Conservation (phyloP, 2,329 filamentous ascomycete genomes). For the Eutypella sp. region DNA sequence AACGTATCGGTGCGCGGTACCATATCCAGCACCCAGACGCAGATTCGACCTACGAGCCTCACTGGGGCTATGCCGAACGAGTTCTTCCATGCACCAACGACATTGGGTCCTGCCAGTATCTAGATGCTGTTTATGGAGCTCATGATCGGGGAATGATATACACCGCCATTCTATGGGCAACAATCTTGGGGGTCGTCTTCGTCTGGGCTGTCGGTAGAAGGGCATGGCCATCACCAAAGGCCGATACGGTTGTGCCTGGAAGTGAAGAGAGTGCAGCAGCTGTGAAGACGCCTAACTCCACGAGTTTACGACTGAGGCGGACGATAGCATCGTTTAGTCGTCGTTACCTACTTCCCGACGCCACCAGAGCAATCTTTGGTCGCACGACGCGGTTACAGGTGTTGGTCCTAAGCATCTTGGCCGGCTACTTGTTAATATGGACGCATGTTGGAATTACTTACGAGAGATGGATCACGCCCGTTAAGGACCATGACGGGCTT, state of each 20-base stretch:
- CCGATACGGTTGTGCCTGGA: conserved; percentile 15
- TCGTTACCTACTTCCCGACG: conserved; percentile 57
- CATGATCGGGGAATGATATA: conserved; percentile 49
- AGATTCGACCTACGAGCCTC: conserved; percentile 33
- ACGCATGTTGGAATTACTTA: conserved; percentile 66
- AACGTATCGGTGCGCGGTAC: conserved; percentile 22
- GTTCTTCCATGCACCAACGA: conserved; percentile 54
- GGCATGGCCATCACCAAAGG: conserved; percentile 17
- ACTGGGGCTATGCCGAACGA: conserved; percentile 54
- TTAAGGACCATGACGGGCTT: conserved; percentile 48
- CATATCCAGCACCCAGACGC: conserved; percentile 42
- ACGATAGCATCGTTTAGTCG: conserved; percentile 38
- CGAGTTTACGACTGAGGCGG: conserved; percentile 25
- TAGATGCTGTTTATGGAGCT: conserved; percentile 45
- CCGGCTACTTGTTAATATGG: conserved; percentile 61
- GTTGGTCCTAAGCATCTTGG: conserved; percentile 51
- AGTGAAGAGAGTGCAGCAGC: conserved; percentile 12
- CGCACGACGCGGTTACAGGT: conserved; percentile 65
- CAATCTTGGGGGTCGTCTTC: conserved; percentile 38
- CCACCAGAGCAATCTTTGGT: conserved; percentile 55
- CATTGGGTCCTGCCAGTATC: conserved; percentile 52
- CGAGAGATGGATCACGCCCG: conserved; percentile 64
- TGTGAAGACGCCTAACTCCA: conserved; percentile 5
- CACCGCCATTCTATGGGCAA: conserved; percentile 45
- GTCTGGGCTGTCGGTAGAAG: conserved; percentile 35